These are phyloP conservation scores for Harringtonia aguacate DNA, from an alignment of 2,329 filamentous ascomycete species.

Conservation along the genomic window DNA sequence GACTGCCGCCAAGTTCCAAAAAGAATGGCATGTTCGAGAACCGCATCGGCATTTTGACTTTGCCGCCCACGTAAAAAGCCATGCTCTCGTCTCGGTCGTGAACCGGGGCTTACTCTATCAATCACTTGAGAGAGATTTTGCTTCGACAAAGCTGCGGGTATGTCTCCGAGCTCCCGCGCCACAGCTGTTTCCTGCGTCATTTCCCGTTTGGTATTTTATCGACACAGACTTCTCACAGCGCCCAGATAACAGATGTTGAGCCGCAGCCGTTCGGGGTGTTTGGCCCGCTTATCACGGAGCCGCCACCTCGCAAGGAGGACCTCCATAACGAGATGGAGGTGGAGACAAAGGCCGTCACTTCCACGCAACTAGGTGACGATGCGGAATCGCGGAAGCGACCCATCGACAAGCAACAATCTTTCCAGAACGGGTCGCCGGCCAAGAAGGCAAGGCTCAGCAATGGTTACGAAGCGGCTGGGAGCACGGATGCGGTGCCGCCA, in stretches of 20 bases:
- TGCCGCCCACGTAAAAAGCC: slow-evolving; percentile 53
- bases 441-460: slow-evolving; percentile 53
- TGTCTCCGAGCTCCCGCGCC: slow-evolving; percentile 1
- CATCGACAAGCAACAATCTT: slow-evolving; percentile 32
- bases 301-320: slow-evolving; percentile 24
- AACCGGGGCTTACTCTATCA: slow-evolving; percentile 54
- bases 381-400: slow-evolving; percentile 40
- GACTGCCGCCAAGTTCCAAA: slow-evolving; percentile 56
- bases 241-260: slow-evolving; percentile 32
- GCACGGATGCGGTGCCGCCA: slow-evolving; percentile 22
- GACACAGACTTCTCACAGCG: slow-evolving; percentile 34
- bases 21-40: slow-evolving; percentile 54
- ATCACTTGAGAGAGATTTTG: slow-evolving; percentile 43
- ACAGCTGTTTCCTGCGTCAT: slow-evolving; percentile 4
- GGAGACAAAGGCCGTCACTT: slow-evolving; percentile 6
- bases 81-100: slow-evolving; percentile 51
- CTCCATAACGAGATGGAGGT: not conserved
- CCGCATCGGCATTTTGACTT: slow-evolving; percentile 54
- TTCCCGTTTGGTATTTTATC: not conserved
- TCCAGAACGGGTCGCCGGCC: slow-evolving; percentile 43
- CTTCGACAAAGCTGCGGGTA: slow-evolving; percentile 37
- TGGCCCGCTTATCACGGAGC: slow-evolving; percentile 40
- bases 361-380: slow-evolving; percentile 21
- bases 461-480: slow-evolving; percentile 44
- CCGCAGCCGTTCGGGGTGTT: slow-evolving; percentile 42